Evolutionary conservation across 2,329 filamentous ascomycete species (phyloP), one percentile per base, ranked within the genome.

Genomic region (Chaetomiaceae sp.): DNA sequence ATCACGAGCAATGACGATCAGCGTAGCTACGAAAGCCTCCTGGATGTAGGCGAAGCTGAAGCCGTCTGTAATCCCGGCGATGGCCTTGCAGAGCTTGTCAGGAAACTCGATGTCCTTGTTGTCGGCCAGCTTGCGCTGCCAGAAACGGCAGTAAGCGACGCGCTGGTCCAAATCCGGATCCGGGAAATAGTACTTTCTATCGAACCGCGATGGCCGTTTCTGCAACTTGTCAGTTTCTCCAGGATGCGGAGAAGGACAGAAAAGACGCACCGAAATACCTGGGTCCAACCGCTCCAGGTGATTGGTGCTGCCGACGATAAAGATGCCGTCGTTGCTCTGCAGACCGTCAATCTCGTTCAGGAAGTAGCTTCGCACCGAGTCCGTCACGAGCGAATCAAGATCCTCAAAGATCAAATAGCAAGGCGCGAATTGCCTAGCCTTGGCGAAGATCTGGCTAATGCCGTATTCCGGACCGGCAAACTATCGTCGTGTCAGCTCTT

Each of bases 351-450:
- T 80, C 66, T 88, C 84, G 64, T 88, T 89, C 43, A 88, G 73
- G 68, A 89, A 89, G 71, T 86, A 88, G 48, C 77, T 82, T 25
- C 85, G 75, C 13, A 85, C 80, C 2, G 64, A 58, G 49, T 84
- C 78, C 10, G 74, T 75, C 40, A 89, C 78, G 30, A 88, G 76
- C 8, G 79, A 82, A 64, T 89, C 86, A 5, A 89, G 75, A 58
- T 89, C 86, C 65, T 89, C 86, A 53, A 89, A 85, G 36, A 89
- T 80, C 3, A 89, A 76, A 56, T 86, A 79, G 69, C 84, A 88
- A 0, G 85, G 85, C 0, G 85, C 81, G 55, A 78, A 76, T 57
- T 78, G 71, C 20, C 85, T 72, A 0, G 85, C 85, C 57, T 80
- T 81, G 18, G 55, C 50, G 62, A 86, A 85, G 48, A 85, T 80